Base-by-base conservation (phyloP, 192 early-diverging fungal genomes). In the Coemansia sp. region DNA sequence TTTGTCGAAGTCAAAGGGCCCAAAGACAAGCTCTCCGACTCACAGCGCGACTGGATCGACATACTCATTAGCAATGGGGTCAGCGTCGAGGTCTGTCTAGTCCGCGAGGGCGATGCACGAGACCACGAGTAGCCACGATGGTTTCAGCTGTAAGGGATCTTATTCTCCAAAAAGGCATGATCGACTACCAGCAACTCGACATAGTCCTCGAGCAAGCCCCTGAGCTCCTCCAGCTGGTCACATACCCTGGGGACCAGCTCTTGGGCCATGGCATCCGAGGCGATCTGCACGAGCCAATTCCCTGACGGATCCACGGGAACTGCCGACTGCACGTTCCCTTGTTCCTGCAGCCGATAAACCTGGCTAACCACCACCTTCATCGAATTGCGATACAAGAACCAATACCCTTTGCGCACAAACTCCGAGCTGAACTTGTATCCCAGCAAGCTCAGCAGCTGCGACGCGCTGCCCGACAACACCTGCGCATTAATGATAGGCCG, bases 371-470 rank as follows among this genome's bases (percentile, higher is more conserved):
- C 74, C 53, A 92, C 78, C 48, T 83, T 84, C 43, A 87, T 72
- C 8, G 67, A 63, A 40, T 79, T 79, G 20, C 79, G 78, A 70
- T 86, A 90, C 45, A 83, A 65, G 53, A 91, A 85, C 67, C 81
- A 70, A 65, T 85, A 85, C 6, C 91, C 91, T 59, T 84, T 83
- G 59, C 86, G 77, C 8, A 85, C 82, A 60, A 85, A 84, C 66
- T 91, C 90, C 65, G 87, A 90, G 43, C 83, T 83, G 69, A 78
- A 90, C 83, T 69, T 87, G 66, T 94, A 94, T 9, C 91, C 89
- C 9, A 94, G 72, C 39, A 89, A 78, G 28, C 80, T 83, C 74
- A 92, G 84, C 59, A 88, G 91, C 67, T 84, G 73, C 62, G 90
- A 76, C 0, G 84, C 87, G 16, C 93, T 88, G 14, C 89, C 91